A percentile compares a stretch with the other conserved stretches of the same genome.
Evolutionary conservation across 2,329 filamentous ascomycete species (phyloP).

Genomic region (Stromatinia cepivora): DNA sequence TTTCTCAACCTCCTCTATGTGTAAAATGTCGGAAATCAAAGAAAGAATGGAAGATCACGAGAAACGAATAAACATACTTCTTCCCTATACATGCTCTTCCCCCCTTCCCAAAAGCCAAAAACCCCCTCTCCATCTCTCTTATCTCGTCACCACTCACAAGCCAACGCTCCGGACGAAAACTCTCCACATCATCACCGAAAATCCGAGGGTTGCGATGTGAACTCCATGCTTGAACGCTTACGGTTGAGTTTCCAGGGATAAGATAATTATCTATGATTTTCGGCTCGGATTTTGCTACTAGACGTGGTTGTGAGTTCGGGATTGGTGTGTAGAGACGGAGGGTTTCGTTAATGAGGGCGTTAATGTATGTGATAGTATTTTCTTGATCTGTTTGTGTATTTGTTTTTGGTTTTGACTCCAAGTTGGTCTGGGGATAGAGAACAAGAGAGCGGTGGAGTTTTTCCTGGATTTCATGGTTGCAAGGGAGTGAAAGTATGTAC

Average conservation of each 20-base stretch:
- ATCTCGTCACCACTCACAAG: slow-evolving; percentile 70
- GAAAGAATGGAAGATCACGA: background rate
- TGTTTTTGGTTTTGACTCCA: background rate
- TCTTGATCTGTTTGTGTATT: slow-evolving; percentile 30
- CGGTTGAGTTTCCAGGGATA: slow-evolving; percentile 55
- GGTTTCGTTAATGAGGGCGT: slow-evolving; percentile 63
- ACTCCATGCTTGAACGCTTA: slow-evolving; percentile 62
- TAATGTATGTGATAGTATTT: slow-evolving; percentile 57
- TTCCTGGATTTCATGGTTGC: slow-evolving; percentile 52
- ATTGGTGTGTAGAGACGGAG: slow-evolving; percentile 64
- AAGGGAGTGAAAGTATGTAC: slow-evolving; percentile 66
- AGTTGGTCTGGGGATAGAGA: too few relatives aligned
- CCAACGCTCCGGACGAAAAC: slow-evolving; percentile 82
- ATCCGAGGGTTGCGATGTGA: slow-evolving; percentile 62
- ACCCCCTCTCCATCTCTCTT: slow-evolving; percentile 66
- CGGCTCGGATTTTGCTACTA: slow-evolving; percentile 51
- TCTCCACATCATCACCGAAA: slow-evolving; percentile 71
- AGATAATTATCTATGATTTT: slow-evolving; percentile 56
- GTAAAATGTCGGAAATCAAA: background rate
- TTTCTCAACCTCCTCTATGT: too few relatives aligned
- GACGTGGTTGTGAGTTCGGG: slow-evolving; percentile 65
- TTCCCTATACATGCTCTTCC: slow-evolving; percentile 66
- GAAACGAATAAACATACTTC: slow-evolving; percentile 53
- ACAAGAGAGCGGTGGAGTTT: slow-evolving; percentile 45
- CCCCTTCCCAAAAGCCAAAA: slow-evolving; percentile 67